Evolutionary conservation across 352 stramenopile species (phyloP), one percentile per base, ranked within the genome.

Genomic region (Phytophthora multivora): DNA sequence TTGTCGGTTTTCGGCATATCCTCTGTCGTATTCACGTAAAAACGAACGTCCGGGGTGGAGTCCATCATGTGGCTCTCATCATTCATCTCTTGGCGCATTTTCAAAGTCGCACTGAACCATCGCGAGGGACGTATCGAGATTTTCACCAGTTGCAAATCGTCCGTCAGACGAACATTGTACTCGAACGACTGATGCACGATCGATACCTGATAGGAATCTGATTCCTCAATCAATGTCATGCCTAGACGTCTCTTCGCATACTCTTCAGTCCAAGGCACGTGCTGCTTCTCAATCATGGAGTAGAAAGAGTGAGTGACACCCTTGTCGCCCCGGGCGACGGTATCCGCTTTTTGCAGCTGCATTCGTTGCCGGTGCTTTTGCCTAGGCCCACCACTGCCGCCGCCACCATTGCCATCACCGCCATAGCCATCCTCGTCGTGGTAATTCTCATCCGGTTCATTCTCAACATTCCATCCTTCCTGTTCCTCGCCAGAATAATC

Each of bases 251-350:
- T 59, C 12, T 69, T 35, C 1, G 77, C 76, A 26, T 84, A 91
- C 12, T 75, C 39, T 5, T 75, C 51, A 21, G 87, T 73, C 58
- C 65, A 77, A 3, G 45, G 51, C 4, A 62, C 52, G 26, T 86
- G 55, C 1, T 72, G 45, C 5, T 51, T 28, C 13, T 86, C 69
- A 10, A 91, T 77, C 62, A 87, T 80, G 13, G 85, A 83, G 59
- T 88, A 91, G 50, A 93, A 93, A 11, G 85, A 91, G 60, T 93
- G 83, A 1, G 85, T 84, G 7, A 86, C 79, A 16, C 81, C 83
- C 49, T 88, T 90, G 31, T 93, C 85, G 5, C 69, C 70, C 40
- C 21, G 63, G 12, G 59, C 71, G n/a, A 75, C 62, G 1, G 58
- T 70, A 26, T 54, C 56, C 0, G 77, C 83, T 42, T 74, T 87